phyloP scores from a whole-genome alignment of 1,139 yeast species.

The Sugiyamaella grinbergsii region DNA sequence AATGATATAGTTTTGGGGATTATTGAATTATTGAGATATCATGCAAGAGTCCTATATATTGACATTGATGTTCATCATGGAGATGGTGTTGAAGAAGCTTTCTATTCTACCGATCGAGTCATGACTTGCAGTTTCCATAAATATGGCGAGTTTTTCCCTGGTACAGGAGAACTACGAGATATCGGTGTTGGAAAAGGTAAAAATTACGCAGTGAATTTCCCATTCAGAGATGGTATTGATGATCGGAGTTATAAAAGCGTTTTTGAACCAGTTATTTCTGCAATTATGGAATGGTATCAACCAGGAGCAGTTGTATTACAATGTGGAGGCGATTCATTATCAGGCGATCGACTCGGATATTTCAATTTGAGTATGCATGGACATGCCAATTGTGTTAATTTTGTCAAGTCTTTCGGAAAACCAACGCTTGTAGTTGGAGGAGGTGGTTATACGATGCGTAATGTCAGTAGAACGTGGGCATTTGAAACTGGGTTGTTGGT shows the following conservation, averaged over 20 bases:
- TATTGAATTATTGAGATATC: conserved; percentile 82
- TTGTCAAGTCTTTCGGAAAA: conserved; percentile 79
- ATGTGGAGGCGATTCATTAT: conserved; percentile 85
- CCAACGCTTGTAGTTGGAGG: conserved; percentile 96
- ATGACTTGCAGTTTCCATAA: conserved; percentile 98
- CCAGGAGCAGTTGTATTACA: conserved; percentile 89
- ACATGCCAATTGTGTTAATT: conserved; percentile 94
- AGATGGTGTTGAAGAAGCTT: conserved; percentile 98
- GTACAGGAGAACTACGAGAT: conserved; percentile 90
- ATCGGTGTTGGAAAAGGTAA: conserved; percentile 89
- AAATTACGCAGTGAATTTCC: conserved; percentile 83
- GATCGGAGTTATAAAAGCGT: conserved; percentile 83
- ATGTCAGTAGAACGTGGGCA: conserved; percentile 96
- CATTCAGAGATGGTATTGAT: conserved; percentile 89
- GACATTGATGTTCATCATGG: conserved; percentile 98
- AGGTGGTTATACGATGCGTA: conserved; percentile 97
- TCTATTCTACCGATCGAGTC: conserved; percentile 92
- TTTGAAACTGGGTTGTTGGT: conserved; percentile 89
- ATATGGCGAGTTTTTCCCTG: conserved; percentile 95
- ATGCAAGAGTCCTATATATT: conserved; percentile 91
- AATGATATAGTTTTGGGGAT: conserved; percentile 90
- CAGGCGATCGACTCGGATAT: conserved; percentile 90
- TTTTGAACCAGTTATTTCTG: conserved; percentile 81
- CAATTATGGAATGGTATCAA: conserved; percentile 89
- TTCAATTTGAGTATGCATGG: conserved; percentile 90